Conservation (phyloP, 1,284 basidiomycete genomes). For the Abortiporus biennis region DNA sequence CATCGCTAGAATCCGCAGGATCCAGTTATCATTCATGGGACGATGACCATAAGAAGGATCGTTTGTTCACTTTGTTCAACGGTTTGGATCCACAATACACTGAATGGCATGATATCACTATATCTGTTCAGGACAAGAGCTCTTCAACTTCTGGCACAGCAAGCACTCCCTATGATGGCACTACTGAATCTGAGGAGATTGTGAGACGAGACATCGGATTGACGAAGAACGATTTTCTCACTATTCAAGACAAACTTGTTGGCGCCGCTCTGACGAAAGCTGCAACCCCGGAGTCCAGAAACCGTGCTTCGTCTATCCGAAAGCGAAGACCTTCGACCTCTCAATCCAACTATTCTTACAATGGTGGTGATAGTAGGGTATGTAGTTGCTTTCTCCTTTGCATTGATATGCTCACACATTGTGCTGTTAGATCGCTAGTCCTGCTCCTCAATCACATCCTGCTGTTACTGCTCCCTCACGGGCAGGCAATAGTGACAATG, state of each 20-base stretch:
- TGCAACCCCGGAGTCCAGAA: conserved; percentile 46
- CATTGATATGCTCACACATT: neutral
- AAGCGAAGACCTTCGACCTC: conserved; percentile 74
- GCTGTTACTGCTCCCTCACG: conserved; percentile 13
- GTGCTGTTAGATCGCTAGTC: conserved; percentile 57
- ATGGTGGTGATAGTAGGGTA: conserved; percentile 46
- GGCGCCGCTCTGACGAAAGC: conserved; percentile 51
- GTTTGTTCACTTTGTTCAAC: conserved; percentile 44
- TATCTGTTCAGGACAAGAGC: conserved; percentile 31
- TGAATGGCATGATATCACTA: conserved; percentile 55
- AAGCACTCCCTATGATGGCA: conserved; percentile 42
- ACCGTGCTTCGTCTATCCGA: conserved; percentile 46
- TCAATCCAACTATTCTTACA: conserved; percentile 64
- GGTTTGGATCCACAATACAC: conserved; percentile 40
- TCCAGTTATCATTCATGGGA: conserved; percentile 83
- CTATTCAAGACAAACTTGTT: conserved; percentile 70
- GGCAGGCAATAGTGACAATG: conserved; percentile 23
- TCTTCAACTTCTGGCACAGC: conserved; percentile 34
- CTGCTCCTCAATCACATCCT: conserved; percentile 32
- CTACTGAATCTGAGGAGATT: conserved; percentile 54
- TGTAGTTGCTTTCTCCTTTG: conserved; percentile 13
- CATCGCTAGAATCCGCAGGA: conserved; percentile 70
- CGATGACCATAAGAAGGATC: conserved; percentile 46
- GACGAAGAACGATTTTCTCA: conserved; percentile 58
- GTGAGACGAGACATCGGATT: conserved; percentile 60